A percentile compares a stretch with the other conserved stretches of the same genome.
Conservation (phyloP, 805 yeast genomes). For the Candida khao-thaluensis region DNA sequence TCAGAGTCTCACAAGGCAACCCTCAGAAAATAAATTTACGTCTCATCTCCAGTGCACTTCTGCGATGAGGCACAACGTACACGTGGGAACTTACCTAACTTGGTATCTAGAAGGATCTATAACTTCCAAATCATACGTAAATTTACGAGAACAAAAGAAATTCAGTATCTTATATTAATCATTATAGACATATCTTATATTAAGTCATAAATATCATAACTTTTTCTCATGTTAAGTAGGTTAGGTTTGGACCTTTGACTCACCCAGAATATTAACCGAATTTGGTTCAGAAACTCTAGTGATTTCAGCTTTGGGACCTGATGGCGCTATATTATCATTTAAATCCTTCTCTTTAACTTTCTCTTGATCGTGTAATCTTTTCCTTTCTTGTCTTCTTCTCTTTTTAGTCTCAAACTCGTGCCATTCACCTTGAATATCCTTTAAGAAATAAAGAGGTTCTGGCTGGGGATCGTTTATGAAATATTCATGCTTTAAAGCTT, state of each 20-base stretch:
- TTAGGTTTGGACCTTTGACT: background rate
- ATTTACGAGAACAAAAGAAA: background rate
- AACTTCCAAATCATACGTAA: background rate
- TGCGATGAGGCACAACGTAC: slow-evolving; percentile 4
- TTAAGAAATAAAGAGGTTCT: slow-evolving; percentile 54
- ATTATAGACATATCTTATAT: background rate
- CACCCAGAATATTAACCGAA: background rate
- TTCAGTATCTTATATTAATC: background rate
- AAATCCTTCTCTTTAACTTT: slow-evolving; percentile 15
- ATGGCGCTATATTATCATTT: slow-evolving; percentile 9
- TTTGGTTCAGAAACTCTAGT: background rate
- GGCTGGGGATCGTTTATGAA: slow-evolving; percentile 69
- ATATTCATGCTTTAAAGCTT: slow-evolving; percentile 66
- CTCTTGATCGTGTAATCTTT: slow-evolving; percentile 33
- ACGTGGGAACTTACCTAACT: slow-evolving; percentile 7
- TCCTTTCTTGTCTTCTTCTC: slow-evolving; percentile 54
- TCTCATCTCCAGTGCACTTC: background rate
- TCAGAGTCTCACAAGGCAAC: background rate
- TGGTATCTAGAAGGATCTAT: slow-evolving; percentile 5
- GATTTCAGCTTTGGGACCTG: slow-evolving; percentile 8
- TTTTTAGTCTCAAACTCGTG: slow-evolving; percentile 95
- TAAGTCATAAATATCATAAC: background rate
- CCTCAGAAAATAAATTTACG: background rate
- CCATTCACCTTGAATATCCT: slow-evolving; percentile 79
- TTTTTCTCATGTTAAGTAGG: background rate